These are phyloP conservation scores for Xanthoconium separans DNA, from an alignment of 1,284 basidiomycete species.

Conservation along the genomic window DNA sequence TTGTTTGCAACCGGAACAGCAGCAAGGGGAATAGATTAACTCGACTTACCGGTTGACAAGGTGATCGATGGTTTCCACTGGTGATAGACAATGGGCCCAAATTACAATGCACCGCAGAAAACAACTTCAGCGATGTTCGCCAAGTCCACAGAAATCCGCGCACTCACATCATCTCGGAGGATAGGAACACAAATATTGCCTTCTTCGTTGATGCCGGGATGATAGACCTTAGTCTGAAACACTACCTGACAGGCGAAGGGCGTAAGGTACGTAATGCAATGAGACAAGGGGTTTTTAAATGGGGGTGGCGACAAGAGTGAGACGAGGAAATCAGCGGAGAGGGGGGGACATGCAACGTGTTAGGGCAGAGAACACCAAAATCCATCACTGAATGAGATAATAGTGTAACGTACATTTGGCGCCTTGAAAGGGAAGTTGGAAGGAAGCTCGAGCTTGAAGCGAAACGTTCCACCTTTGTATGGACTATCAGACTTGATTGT, in stretches of 20 bases:
- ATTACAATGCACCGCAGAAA: background rate
- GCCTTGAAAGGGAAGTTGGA: conserved; percentile 89
- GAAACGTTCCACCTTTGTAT: conserved; percentile 83
- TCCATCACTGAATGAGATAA: conserved; percentile 2
- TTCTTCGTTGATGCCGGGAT: conserved; percentile 91
- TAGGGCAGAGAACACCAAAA: conserved; percentile 16
- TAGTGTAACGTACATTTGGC: conserved; percentile 52
- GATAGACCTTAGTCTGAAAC: conserved; percentile 88
- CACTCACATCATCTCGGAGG: conserved; percentile 75
- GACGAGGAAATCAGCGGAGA: conserved; percentile 5
- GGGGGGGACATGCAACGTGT: conserved; percentile 24
- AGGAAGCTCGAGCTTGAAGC: conserved; percentile 70
- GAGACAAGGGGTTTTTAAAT: conserved; percentile 3
- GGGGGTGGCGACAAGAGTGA: conserved; percentile 1
- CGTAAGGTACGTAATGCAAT: conserved; percentile 26
- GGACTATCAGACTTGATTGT: conserved; percentile 66
- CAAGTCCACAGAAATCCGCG: conserved; percentile 6
- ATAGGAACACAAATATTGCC: conserved; percentile 81
- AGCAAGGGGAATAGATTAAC: background rate
- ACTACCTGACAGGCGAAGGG: conserved; percentile 55
- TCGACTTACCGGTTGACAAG: conserved; percentile 62
- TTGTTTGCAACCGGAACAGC: conserved; percentile 5
- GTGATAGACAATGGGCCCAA: conserved; percentile 7
- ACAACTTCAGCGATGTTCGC: conserved; percentile 2
- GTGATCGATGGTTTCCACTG: conserved; percentile 92